Base-by-base conservation (phyloP, 2,329 filamentous ascomycete species). In the Orbilia javanica region DNA sequence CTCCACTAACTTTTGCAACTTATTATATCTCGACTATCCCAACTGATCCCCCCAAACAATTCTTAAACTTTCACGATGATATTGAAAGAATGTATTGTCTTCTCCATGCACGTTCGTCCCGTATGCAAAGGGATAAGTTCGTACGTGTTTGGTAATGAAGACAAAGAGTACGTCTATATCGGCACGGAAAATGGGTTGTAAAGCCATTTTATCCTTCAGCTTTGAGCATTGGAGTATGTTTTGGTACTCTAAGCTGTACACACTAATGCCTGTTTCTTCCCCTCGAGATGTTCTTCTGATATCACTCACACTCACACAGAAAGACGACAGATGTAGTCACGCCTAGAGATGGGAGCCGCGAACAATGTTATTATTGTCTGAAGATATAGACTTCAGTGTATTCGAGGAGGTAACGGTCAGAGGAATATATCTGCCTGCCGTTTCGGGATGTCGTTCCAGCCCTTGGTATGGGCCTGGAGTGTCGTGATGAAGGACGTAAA, bases 51-150 rank as follows among this genome's bases (percentile, higher is more conserved):
- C n/a, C n/a, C n/a, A 11, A 39, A 15, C n/a, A 39, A 2, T 39
- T 13, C 13, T 15, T 15, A 5, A 15, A 39, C 11, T 39, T 10
- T 39, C 13, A 15, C 3, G 36, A 5, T 39, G 36, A 15, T 3
- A 2, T 13, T 36, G 15, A 57, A 72, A 39, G 79, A 68, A 86
- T 89, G 87, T 89, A 84, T 85, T 87, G 88, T 85, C 84, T 85
- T 87, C 88, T 90, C 87, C 89, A 90, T 90, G 88, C 89, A 90
- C 88, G 86, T 84, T 85, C 85, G 84, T 86, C 87, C 84, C 85
- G 88, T 84, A 82, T 60, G 85, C 84, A 83, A 80, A 80, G 81
- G 86, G 85, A 85, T 85, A 84, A 84, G 36, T 50, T 62, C 69
- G 55, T 64, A 79, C 36, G 75, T 90, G 89, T 89, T 90, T 91